phyloP scores from a whole-genome alignment of 805 yeast species.

The Pichia kluyveri region DNA sequence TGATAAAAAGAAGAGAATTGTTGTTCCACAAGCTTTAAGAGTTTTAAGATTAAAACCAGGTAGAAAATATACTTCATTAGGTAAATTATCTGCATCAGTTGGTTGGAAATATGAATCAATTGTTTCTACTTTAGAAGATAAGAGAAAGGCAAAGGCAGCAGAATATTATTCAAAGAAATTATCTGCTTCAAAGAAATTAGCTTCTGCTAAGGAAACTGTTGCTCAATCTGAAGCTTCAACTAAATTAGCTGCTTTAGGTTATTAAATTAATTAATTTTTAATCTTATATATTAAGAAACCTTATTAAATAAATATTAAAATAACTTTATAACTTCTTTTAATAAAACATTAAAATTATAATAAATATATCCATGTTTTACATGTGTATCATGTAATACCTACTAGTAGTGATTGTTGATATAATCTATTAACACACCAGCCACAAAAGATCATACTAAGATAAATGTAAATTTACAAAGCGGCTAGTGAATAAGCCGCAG shows the following conservation, averaged over 20 bases:
- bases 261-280: slow-evolving; percentile 46
- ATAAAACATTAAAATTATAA: too few species aligned
- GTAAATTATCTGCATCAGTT: slow-evolving; percentile 91
- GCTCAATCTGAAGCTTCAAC: slow-evolving; percentile 87
- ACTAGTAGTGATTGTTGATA: too few species aligned
- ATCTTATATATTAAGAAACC: too few species aligned
- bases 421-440: too few species aligned
- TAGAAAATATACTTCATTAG: slow-evolving; percentile 98
- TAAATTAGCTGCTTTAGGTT: slow-evolving; percentile 95
- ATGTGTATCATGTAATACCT: too few species aligned
- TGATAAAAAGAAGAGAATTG: slow-evolving; percentile 99
- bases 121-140: slow-evolving; percentile 96
- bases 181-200: slow-evolving; percentile 88
- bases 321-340: too few species aligned
- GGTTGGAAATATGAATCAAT: slow-evolving; percentile 99
- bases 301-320: too few species aligned
- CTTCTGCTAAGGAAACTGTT: slow-evolving; percentile 77
- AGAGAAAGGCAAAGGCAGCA: slow-evolving; percentile 98
- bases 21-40: slow-evolving; percentile 99
- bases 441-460: too few species aligned
- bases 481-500: too few species aligned
- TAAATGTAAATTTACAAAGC: too few species aligned
- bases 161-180: slow-evolving; percentile 99
- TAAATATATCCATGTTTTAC: too few species aligned
- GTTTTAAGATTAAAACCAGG: slow-evolving; percentile 99